Percentiles rank a stretch among this genome's conserved stretches.
Evolutionary conservation across 805 yeast genomes (phyloP).

Genomic region (Yarrowia phangngaensis): DNA sequence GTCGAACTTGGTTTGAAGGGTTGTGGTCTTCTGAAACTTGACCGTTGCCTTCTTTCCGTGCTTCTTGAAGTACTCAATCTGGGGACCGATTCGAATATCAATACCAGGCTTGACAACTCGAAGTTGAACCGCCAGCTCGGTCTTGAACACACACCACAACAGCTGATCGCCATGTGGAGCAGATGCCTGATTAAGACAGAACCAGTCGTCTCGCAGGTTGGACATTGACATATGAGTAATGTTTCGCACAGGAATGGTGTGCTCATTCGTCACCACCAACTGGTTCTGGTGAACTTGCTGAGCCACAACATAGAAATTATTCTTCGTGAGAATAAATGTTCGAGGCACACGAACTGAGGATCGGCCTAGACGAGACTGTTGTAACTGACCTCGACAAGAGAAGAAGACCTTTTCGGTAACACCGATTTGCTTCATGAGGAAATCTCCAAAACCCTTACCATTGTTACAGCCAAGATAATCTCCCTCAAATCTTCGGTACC

Average conservation of each 20-base stretch:
- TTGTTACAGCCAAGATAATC: slow-evolving; percentile 87
- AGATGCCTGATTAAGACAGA: slow-evolving; percentile 60
- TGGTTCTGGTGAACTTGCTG: slow-evolving; percentile 66
- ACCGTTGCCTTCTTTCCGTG: slow-evolving; percentile 74
- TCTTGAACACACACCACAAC: slow-evolving; percentile 77
- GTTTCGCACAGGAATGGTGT: slow-evolving; percentile 53
- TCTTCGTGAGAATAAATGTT: slow-evolving; percentile 63
- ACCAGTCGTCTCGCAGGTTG: slow-evolving; percentile 85
- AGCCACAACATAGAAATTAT: slow-evolving; percentile 63
- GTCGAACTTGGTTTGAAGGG: slow-evolving; percentile 68
- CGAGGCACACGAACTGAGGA: slow-evolving; percentile 77
- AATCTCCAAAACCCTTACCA: slow-evolving; percentile 69
- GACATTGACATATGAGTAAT: slow-evolving; percentile 68
- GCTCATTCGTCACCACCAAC: slow-evolving; percentile 58
- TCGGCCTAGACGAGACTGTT: slow-evolving; percentile 85
- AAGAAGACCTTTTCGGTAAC: slow-evolving; percentile 67
- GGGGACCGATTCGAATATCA: slow-evolving; percentile 61
- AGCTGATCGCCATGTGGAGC: slow-evolving; percentile 69
- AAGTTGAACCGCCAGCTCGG: slow-evolving; percentile 77
- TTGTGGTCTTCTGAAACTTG: slow-evolving; percentile 58
- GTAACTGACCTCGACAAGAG: slow-evolving; percentile 74
- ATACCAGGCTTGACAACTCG: slow-evolving; percentile 57
- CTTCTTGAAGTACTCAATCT: slow-evolving; percentile 82
- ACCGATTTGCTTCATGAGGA: slow-evolving; percentile 63
- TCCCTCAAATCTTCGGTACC: slow-evolving; percentile 88